A percentile compares a stretch with the other conserved stretches of the same genome.
Conservation (phyloP, 2,329 filamentous ascomycete species). For the Xylariomycetidae sp. region DNA sequence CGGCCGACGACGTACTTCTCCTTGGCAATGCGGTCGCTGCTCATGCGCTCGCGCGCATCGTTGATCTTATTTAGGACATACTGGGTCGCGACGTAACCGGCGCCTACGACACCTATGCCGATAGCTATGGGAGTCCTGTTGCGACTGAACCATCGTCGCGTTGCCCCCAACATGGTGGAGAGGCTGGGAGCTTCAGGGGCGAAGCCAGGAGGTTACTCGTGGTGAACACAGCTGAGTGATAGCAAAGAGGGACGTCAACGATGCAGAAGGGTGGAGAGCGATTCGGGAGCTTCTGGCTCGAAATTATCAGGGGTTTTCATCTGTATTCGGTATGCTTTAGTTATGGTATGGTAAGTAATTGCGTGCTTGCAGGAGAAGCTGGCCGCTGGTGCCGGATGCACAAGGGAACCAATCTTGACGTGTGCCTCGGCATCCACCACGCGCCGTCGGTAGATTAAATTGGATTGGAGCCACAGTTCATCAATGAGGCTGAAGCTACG, state of each 20-base stretch:
- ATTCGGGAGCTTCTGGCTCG: too few species aligned
- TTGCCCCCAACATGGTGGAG: constrained; percentile 58
- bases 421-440: constrained; percentile 28
- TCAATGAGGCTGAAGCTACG: too few species aligned
- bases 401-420: constrained; percentile 11
- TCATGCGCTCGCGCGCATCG: constrained; percentile 93
- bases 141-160: constrained; percentile 85
- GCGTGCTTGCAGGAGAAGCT: too few species aligned
- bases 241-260: too few species aligned
- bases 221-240: too few species aligned
- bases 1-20: constrained; percentile 73
- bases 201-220: constrained; percentile 2
- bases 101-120: constrained; percentile 80
- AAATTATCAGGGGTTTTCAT: too few species aligned
- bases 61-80: constrained; percentile 90
- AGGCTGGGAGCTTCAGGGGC: constrained; percentile 7
- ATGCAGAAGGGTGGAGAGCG: too few species aligned
- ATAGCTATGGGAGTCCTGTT: constrained; percentile 88
- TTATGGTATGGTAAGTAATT: too few species aligned
- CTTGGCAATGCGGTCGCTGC: constrained; percentile 88
- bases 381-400: background rate
- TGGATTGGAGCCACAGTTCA: too few species aligned
- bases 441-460: too few species aligned
- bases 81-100: constrained; percentile 86
- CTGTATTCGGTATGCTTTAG: too few species aligned